phyloP scores from a whole-genome alignment of 257 asterid species.

The Oldenlandia corymbosa region DNA sequence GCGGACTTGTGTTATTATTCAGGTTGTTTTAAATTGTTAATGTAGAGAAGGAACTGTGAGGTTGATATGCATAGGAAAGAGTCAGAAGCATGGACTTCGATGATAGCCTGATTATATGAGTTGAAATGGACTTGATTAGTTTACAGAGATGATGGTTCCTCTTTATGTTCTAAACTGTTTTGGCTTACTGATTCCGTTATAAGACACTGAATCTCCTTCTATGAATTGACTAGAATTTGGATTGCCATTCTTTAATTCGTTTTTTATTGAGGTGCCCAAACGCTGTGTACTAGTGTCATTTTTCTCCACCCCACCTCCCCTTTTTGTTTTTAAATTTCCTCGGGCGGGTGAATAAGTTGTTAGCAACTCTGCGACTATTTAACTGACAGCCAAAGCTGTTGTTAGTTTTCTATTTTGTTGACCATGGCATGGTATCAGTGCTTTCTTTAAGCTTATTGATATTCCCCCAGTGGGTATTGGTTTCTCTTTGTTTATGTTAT shows the following conservation, averaged over 20 bases:
- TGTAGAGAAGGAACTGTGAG: neutral
- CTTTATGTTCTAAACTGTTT: neutral
- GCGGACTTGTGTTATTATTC: neutral
- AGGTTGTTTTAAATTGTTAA: neutral
- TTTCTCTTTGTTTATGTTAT: neutral
- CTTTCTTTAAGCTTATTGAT: neutral
- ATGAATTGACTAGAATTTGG: neutral
- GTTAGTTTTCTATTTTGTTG: neutral
- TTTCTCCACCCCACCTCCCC: too few species aligned
- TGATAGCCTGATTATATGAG: neutral
- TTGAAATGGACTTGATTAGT: neutral
- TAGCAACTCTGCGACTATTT: neutral
- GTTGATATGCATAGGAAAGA: neutral
- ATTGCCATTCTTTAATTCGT: neutral
- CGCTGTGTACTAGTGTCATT: too few species aligned
- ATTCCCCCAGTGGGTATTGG: neutral
- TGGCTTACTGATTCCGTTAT: neutral
- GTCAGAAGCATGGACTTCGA: neutral
- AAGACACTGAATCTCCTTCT: too few species aligned
- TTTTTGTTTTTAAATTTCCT: too few species aligned
- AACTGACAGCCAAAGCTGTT: neutral
- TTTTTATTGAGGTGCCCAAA: neutral
- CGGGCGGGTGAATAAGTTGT: too few species aligned
- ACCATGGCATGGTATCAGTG: neutral
- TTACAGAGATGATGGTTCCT: neutral